Evolutionary conservation across 163 green algal species (phyloP).

Genomic region (Scenedesmus sp.): DNA sequence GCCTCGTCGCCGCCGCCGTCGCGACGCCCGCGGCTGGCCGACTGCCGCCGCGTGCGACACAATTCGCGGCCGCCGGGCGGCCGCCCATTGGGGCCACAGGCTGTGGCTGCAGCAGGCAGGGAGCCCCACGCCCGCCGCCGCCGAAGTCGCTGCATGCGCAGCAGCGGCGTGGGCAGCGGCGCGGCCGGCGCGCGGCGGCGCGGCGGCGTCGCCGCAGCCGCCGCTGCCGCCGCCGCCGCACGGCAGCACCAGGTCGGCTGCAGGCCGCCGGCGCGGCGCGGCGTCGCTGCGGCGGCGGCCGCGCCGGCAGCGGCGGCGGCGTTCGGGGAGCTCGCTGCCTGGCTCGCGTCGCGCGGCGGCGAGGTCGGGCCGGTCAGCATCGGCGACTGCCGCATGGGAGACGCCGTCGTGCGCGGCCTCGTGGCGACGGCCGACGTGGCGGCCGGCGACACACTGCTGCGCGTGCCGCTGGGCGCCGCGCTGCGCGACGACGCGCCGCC

Average conservation of each 20-base stretch:
- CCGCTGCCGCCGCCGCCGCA: neutral
- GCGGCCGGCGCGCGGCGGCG: too few relatives aligned
- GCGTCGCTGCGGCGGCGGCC: too few relatives aligned
- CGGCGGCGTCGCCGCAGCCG: neutral
- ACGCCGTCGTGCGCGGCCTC: constrained; percentile 15
- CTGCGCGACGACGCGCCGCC: constrained; percentile 21
- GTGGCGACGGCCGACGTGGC: neutral
- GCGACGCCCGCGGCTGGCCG: too few relatives aligned
- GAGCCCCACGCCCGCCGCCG: too few relatives aligned
- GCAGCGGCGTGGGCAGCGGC: too few relatives aligned
- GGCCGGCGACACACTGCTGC: constrained; percentile 19
- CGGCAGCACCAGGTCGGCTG: neutral
- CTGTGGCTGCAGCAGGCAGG: too few relatives aligned
- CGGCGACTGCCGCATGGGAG: constrained; percentile 28
- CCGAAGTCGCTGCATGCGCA: too few relatives aligned
- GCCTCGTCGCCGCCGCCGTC: too few relatives aligned
- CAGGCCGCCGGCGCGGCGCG: too few relatives aligned
- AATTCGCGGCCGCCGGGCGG: too few relatives aligned
- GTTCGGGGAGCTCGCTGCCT: constrained; percentile 29
- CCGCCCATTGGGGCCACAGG: too few relatives aligned
- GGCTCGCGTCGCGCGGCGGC: constrained; percentile 16
- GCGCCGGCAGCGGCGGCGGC: neutral
- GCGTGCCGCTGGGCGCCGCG: constrained; percentile 22
- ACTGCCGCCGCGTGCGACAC: too few relatives aligned
- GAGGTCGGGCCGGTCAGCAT: neutral